Conservation (phyloP, 2,329 filamentous ascomycete genomes). For the Trichoderma afroharzianum region DNA sequence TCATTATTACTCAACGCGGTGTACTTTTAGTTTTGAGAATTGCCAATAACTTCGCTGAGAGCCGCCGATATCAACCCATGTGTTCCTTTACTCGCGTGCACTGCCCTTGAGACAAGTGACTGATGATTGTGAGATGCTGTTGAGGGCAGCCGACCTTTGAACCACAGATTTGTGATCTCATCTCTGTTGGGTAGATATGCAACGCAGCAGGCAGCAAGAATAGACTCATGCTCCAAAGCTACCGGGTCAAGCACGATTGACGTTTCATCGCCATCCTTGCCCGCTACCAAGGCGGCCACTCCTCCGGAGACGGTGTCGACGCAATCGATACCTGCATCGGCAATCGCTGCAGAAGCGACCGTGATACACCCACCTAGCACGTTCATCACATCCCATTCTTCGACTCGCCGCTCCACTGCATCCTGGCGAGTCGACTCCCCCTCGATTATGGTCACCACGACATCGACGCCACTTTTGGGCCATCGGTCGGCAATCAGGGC, state of each 20-base stretch:
- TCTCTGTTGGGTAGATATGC: conserved; percentile 83
- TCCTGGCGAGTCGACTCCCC: conserved; percentile 74
- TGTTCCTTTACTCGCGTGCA: conserved; percentile 40
- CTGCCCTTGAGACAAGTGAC: conserved; percentile 37
- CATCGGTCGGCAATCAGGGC: conserved; percentile 90
- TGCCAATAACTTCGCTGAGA: conserved; percentile 33
- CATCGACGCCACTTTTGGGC: conserved; percentile 98
- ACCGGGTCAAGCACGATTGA: conserved; percentile 74
- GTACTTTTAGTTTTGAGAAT: not conserved
- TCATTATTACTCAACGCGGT: not conserved
- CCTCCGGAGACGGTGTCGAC: conserved; percentile 87
- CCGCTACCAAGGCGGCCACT: conserved; percentile 71
- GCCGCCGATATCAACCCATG: conserved; percentile 31
- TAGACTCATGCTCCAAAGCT: conserved; percentile 71
- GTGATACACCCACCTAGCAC: conserved; percentile 90
- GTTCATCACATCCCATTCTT: conserved; percentile 85
- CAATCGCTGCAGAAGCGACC: conserved; percentile 86
- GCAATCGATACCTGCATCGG: conserved; percentile 93
- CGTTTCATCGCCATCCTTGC: conserved; percentile 32
- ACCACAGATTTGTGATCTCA: conserved; percentile 92
- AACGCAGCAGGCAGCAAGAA: conserved; percentile 82
- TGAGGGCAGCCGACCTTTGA: conserved; percentile 65
- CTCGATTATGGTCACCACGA: conserved; percentile 89
- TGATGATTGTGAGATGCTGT: conserved; percentile 33
- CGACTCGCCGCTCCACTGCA: conserved; percentile 48